Percentiles rank a stretch among this genome's conserved stretches.
Conservation (phyloP, 371 early-diverging fungal species). For the Circinella umbellata region DNA sequence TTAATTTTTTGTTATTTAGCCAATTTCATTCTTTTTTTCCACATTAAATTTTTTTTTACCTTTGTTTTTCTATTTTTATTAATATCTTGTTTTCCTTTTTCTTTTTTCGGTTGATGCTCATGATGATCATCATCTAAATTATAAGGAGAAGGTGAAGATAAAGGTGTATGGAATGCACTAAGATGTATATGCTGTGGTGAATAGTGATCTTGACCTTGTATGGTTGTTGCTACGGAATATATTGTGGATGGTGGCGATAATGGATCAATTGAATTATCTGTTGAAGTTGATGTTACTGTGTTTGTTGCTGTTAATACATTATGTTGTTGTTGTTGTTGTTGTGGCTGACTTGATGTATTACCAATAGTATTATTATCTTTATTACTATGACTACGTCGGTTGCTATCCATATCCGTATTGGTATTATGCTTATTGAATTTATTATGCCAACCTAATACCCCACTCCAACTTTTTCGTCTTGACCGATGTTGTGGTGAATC, state of each 20-base stretch:
- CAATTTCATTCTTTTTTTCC: background rate
- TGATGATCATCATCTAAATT: background rate
- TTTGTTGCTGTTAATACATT: no score
- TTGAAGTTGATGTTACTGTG: background rate
- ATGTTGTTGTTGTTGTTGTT: background rate
- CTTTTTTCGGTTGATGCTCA: no score
- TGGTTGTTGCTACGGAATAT: background rate
- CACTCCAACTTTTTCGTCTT: constrained; percentile 2
- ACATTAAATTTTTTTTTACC: background rate
- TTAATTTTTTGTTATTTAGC: background rate
- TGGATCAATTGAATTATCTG: background rate
- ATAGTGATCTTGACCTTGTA: background rate
- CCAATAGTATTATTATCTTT: background rate
- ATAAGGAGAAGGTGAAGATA: background rate
- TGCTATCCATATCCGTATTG: background rate
- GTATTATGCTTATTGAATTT: background rate
- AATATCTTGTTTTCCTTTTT: no score
- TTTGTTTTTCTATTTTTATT: background rate
- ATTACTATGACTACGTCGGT: no score
- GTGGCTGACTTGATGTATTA: background rate
- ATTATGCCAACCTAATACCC: background rate
- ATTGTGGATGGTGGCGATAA: background rate
- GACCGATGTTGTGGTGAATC: background rate
- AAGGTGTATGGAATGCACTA: constrained; percentile 1
- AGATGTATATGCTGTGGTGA: background rate